phyloP scores from a whole-genome alignment of 2,329 filamentous ascomycete species.

The Gremmenia infestans region DNA sequence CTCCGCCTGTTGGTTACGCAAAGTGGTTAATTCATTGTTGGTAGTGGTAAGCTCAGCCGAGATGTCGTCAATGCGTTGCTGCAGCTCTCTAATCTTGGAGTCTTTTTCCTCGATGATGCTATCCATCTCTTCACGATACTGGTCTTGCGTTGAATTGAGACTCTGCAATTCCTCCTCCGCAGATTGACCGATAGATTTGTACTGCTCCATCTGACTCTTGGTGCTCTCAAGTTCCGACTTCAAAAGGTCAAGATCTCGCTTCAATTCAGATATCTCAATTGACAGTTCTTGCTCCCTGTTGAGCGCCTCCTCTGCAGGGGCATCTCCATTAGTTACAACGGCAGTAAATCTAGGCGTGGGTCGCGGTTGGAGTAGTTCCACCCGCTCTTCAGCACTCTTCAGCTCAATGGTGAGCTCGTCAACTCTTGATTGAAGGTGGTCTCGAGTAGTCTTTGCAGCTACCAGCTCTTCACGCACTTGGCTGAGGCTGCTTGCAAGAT shows the following conservation, averaged over 20 bases:
- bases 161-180: slow-evolving; percentile 84
- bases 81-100: slow-evolving; percentile 70
- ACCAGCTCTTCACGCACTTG: slow-evolving; percentile 83
- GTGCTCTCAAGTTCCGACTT: slow-evolving; percentile 76
- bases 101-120: slow-evolving; percentile 71
- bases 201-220: slow-evolving; percentile 77
- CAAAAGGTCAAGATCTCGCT: slow-evolving; percentile 78
- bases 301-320: slow-evolving; percentile 52
- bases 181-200: slow-evolving; percentile 79
- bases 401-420: slow-evolving; percentile 87
- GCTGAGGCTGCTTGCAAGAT: slow-evolving; percentile 74
- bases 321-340: slow-evolving; percentile 38
- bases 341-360: slow-evolving; percentile 57
- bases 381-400: slow-evolving; percentile 81
- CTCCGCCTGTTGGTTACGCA: slow-evolving; percentile 79
- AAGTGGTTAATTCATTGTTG: slow-evolving; percentile 73
- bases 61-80: slow-evolving; percentile 79
- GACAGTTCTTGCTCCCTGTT: slow-evolving; percentile 74
- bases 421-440: slow-evolving; percentile 83
- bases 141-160: slow-evolving; percentile 73
- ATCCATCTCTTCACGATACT: slow-evolving; percentile 86
- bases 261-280: slow-evolving; percentile 79
- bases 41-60: slow-evolving; percentile 74
- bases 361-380: slow-evolving; percentile 75
- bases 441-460: slow-evolving; percentile 77